Conservation (phyloP, 208 protist species). For the Trypanosoma platydactyli region DNA sequence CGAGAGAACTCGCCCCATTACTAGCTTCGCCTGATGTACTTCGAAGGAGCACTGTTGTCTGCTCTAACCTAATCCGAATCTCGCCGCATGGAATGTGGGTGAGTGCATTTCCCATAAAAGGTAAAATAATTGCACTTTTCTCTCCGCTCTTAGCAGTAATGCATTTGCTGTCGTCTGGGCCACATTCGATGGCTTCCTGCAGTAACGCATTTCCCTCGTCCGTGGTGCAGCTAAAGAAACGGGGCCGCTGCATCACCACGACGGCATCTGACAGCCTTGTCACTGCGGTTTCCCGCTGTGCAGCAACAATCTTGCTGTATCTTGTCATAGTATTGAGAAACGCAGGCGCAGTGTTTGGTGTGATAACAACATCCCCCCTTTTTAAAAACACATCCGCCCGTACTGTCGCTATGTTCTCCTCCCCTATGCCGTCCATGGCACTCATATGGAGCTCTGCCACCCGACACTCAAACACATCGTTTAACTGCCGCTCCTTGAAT, state of each 20-base stretch:
- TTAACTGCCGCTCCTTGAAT: slow-evolving; percentile 89
- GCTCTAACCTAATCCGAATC: slow-evolving; percentile 48
- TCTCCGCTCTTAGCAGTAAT: background rate
- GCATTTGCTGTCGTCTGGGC: no score
- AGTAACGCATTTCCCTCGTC: background rate
- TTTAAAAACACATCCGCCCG: slow-evolving; percentile 45
- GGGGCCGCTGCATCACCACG: no score
- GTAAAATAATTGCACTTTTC: slow-evolving; percentile 7
- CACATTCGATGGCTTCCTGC: no score
- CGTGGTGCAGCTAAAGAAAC: background rate
- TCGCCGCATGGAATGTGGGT: slow-evolving; percentile 70
- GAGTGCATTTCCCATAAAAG: slow-evolving; percentile 71
- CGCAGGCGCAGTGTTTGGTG: slow-evolving; percentile 73
- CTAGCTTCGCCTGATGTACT: slow-evolving; percentile 29
- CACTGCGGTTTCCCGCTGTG: slow-evolving; percentile 43
- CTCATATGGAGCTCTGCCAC: slow-evolving; percentile 37
- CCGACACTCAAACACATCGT: slow-evolving; percentile 82
- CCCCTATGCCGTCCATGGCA: slow-evolving; percentile 76
- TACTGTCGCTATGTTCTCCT: slow-evolving; percentile 51
- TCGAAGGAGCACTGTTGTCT: slow-evolving; percentile 68
- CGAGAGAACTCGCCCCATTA: slow-evolving; percentile 45
- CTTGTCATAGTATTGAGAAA: slow-evolving; percentile 56
- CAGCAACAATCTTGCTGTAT: slow-evolving; percentile 53
- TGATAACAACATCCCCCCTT: slow-evolving; percentile 59
- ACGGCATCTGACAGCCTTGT: slow-evolving; percentile 8